phyloP scores from a whole-genome alignment of 2,329 filamentous ascomycete species.

The Bipolaris zeicola region DNA sequence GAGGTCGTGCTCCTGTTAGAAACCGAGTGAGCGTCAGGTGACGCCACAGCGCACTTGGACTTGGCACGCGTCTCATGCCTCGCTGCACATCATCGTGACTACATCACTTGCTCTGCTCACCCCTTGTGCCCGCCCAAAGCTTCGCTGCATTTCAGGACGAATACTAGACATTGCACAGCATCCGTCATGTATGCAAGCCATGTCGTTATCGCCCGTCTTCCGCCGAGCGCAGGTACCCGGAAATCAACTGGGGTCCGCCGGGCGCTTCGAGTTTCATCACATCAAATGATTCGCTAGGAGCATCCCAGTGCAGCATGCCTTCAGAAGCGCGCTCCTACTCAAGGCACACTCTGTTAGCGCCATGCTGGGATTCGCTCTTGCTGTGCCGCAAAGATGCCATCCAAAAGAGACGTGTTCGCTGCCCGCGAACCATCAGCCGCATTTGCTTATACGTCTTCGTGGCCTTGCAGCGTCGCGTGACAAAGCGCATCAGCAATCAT shows the following conservation, averaged over 20 bases:
- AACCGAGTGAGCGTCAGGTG: background rate
- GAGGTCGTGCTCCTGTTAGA: background rate
- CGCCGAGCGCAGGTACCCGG: slow-evolving; percentile 2
- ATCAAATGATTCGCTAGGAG: slow-evolving; percentile 32
- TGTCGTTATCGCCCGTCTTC: background rate
- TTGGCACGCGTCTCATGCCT: background rate
- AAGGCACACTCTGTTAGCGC: slow-evolving; percentile 13
- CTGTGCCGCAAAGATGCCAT: slow-evolving; percentile 30
- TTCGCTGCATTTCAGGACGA: background rate
- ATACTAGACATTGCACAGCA: background rate
- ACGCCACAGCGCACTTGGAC: slow-evolving; percentile 2
- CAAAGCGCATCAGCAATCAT: slow-evolving; percentile 20
- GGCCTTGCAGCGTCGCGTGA: slow-evolving; percentile 10
- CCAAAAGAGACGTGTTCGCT: slow-evolving; percentile 35
- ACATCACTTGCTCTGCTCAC: background rate
- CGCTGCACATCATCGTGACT: slow-evolving; percentile 1
- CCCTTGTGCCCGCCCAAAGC: background rate
- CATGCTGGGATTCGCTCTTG: slow-evolving; percentile 24
- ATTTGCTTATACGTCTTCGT: slow-evolving; percentile 9
- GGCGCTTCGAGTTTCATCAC: slow-evolving; percentile 35
- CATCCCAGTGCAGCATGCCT: slow-evolving; percentile 6
- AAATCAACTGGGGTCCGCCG: slow-evolving; percentile 8
- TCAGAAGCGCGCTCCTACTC: slow-evolving; percentile 30
- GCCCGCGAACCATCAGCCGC: slow-evolving; percentile 29
- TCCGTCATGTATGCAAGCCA: background rate